Base-by-base conservation (phyloP, 1,284 basidiomycete species). In the Ustilago lituana region DNA sequence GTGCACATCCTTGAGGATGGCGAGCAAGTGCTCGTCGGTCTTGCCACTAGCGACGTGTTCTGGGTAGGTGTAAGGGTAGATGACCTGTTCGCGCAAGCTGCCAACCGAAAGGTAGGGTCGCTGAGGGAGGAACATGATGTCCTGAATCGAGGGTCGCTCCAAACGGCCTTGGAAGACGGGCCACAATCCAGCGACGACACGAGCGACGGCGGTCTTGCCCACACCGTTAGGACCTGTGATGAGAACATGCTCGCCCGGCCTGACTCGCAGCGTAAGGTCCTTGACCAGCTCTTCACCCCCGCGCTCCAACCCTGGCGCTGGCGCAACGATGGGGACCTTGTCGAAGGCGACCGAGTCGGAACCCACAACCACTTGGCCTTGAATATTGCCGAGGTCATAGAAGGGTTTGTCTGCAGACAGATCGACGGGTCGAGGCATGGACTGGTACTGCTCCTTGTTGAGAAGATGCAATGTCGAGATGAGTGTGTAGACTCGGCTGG, bases 101-200 rank as follows among this genome's bases (percentile, higher is more conserved):
- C 94, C 94, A 0, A 89, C 87, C 38, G 91, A 90, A 85, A 96
- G 91, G 82, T 97, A 97, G 20, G 93, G 89, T 32, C 93, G 85
- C 83, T 98, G 95, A 4, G 94, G 95, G 1, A 98, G 86, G 72
- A 96, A 91, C 78, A 96, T 91, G 51, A 96, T 87, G 6, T 87
- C 88, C 22, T 73, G 43, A 32, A 74, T 63, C 38, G 39, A 48
- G 5, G 80, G 80, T 23, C 64, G 54, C 24, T 75, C 70, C 22
- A 84, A 67, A 33, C 78, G 64, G 19, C 85, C 83, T 55, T 82
- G 78, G 69, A 84, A 82, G 76, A 88, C 77, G 80, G 87, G 73
- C 94, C 94, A 98, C 3, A 98, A 84, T 7, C 92, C 91, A 1
- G 93, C 93, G 4, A 97, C 84, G 8, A 98, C 91, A 9, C 94